A percentile compares a stretch with the other conserved stretches of the same genome.
Evolutionary conservation across 352 stramenopile genomes (phyloP).

Genomic region (Peronospora belbahrii): DNA sequence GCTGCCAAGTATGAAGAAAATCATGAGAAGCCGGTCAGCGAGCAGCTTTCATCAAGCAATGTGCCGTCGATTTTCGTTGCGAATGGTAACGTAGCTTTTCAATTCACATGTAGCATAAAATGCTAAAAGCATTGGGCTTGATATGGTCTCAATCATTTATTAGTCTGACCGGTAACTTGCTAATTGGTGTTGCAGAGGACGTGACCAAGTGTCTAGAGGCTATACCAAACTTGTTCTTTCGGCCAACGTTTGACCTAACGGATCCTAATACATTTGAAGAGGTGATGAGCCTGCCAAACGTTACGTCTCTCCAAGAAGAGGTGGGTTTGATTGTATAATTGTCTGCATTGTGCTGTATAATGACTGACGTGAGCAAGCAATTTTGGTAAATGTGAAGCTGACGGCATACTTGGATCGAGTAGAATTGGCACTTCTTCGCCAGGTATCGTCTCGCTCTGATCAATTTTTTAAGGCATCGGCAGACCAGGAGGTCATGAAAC

Average conservation of each 20-base stretch:
- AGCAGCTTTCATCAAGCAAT: slow-evolving; percentile 79
- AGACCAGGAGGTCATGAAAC: slow-evolving; percentile 83
- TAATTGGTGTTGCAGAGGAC: slow-evolving; percentile 44
- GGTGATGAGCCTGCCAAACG: slow-evolving; percentile 63
- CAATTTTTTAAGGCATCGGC: slow-evolving; percentile 80
- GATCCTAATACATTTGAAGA: slow-evolving; percentile 73
- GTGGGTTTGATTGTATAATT: slow-evolving; percentile 12
- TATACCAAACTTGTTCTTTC: slow-evolving; percentile 79
- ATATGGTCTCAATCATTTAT: background rate
- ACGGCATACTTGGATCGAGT: slow-evolving; percentile 78
- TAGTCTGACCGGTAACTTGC: background rate
- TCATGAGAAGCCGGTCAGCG: slow-evolving; percentile 61
- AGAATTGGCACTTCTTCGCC: slow-evolving; percentile 76
- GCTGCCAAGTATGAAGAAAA: slow-evolving; percentile 68
- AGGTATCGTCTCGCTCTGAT: slow-evolving; percentile 79
- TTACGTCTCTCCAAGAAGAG: slow-evolving; percentile 58
- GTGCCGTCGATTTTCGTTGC: slow-evolving; percentile 74
- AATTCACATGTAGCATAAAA: background rate
- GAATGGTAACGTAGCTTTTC: slow-evolving; percentile 34
- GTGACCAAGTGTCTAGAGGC: slow-evolving; percentile 67
- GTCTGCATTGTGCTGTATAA: background rate
- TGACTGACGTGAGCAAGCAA: background rate
- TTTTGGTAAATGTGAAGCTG: slow-evolving; percentile 27
- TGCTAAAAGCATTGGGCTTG: background rate
- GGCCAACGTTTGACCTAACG: slow-evolving; percentile 63